Conservation (phyloP, 1,139 yeast species). For the Yamadazyma dushanensis region DNA sequence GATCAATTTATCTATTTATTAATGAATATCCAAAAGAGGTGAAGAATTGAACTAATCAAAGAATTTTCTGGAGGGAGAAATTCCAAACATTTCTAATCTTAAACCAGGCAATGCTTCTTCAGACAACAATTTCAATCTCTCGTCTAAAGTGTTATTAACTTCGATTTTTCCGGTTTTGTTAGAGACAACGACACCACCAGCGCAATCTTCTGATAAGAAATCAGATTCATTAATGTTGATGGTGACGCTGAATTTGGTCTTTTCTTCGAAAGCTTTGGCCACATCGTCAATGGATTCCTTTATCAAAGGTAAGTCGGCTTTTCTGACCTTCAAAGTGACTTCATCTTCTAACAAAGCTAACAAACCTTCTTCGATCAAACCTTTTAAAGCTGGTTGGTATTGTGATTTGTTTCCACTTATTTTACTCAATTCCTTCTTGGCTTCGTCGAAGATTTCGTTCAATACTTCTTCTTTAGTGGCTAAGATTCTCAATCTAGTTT, state of each 20-base stretch:
- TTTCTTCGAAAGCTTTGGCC: constrained; percentile 59
- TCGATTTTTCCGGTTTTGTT: constrained; percentile 81
- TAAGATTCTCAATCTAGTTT: constrained; percentile 87
- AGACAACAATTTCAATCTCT: constrained; percentile 79
- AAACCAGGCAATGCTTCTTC: constrained; percentile 91
- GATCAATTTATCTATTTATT: background rate
- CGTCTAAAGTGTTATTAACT: constrained; percentile 90
- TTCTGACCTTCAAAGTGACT: constrained; percentile 66
- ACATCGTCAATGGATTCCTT: constrained; percentile 65
- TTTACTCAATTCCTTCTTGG: constrained; percentile 60
- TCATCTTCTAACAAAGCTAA: constrained; percentile 71
- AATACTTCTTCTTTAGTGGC: constrained; percentile 84
- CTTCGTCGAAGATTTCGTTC: constrained; percentile 69
- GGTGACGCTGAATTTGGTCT: constrained; percentile 51
- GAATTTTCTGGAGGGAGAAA: constrained; percentile 84
- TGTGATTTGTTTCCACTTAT: constrained; percentile 48
- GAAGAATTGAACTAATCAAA: constrained; percentile 55
- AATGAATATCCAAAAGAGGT: background rate
- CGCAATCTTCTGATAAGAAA: constrained; percentile 58
- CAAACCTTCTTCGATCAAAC: constrained; percentile 82
- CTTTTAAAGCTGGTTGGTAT: constrained; percentile 70
- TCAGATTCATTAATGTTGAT: constrained; percentile 55
- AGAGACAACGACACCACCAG: constrained; percentile 83
- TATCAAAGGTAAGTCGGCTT: constrained; percentile 65
- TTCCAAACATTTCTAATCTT: constrained; percentile 87